These are phyloP conservation scores for Fusarium anthophilum DNA, from an alignment of 2,329 filamentous ascomycete species.

Conservation along the genomic window DNA sequence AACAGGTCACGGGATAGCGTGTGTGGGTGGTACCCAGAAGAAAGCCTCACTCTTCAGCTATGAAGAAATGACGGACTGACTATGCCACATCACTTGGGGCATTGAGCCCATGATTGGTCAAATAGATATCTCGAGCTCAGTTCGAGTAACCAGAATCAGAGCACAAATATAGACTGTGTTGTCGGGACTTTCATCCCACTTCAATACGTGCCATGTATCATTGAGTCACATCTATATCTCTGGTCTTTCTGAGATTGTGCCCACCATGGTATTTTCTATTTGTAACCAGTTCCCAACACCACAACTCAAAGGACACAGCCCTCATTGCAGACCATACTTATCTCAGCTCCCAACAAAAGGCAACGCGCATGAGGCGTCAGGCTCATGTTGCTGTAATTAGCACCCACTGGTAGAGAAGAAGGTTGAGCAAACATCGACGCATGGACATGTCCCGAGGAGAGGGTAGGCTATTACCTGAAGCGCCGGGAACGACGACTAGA, in stretches of 20 bases:
- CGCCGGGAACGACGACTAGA: background rate
- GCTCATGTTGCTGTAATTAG: constrained; percentile 6
- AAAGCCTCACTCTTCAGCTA: background rate
- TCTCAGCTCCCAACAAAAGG: background rate
- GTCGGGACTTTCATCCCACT: background rate
- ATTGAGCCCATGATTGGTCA: background rate
- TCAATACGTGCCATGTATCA: background rate
- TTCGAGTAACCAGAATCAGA: background rate
- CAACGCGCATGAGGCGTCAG: constrained; percentile 8
- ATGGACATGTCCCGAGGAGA: constrained; percentile 4
- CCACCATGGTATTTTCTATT: background rate
- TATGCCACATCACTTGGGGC: background rate
- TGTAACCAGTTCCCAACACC: background rate
- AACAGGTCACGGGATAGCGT: background rate
- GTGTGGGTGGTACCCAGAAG: background rate
- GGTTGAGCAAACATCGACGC: constrained; percentile 18
- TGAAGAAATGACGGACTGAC: background rate
- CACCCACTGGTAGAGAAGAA: background rate
- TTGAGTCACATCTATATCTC: constrained; percentile 3
- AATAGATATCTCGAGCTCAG: background rate
- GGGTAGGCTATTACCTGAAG: constrained; percentile 14
- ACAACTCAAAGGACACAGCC: background rate
- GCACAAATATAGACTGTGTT: background rate
- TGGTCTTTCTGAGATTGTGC: background rate
- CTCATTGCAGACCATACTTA: background rate